Conservation (phyloP, 805 yeast species). For the Yarrowia osloensis region DNA sequence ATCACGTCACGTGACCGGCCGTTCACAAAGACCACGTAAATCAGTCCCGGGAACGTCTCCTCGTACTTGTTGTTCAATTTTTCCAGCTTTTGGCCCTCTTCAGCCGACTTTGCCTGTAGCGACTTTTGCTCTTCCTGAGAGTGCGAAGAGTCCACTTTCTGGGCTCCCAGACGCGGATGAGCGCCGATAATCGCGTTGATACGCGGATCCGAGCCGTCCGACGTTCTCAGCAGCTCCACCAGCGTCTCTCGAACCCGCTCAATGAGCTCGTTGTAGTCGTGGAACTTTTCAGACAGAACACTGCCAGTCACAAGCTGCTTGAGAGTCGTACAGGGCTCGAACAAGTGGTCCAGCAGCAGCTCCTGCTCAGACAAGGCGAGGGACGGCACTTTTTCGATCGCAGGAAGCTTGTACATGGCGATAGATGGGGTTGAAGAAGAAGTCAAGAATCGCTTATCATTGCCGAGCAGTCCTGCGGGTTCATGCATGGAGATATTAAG, state of each 20-base stretch:
- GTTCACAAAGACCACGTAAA: conserved; percentile 87
- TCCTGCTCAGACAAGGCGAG: background rate
- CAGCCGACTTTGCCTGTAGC: conserved; percentile 51
- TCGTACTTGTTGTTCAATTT: conserved; percentile 66
- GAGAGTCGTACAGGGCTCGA: conserved; percentile 62
- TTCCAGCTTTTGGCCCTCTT: conserved; percentile 54
- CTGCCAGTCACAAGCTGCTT: conserved; percentile 36
- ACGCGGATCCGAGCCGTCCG: conserved; percentile 37
- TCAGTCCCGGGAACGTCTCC: conserved; percentile 62
- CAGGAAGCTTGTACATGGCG: conserved; percentile 13
- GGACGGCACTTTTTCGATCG: background rate
- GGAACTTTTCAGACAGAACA: background rate
- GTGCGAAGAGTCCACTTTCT: conserved; percentile 52
- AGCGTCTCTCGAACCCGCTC: conserved; percentile 48
- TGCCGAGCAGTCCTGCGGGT: no score
- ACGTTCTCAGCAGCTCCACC: conserved; percentile 36
- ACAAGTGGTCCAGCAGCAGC: conserved; percentile 52
- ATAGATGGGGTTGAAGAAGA: background rate
- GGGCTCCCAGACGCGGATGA: conserved; percentile 84
- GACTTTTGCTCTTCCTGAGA: conserved; percentile 72
- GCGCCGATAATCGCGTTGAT: conserved; percentile 67
- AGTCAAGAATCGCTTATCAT: background rate
- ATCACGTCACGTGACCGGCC: conserved; percentile 70
- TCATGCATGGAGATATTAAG: no score
- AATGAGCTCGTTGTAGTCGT: conserved; percentile 47